Base-by-base conservation (phyloP, 805 yeast genomes). In the Yarrowia sp. region DNA sequence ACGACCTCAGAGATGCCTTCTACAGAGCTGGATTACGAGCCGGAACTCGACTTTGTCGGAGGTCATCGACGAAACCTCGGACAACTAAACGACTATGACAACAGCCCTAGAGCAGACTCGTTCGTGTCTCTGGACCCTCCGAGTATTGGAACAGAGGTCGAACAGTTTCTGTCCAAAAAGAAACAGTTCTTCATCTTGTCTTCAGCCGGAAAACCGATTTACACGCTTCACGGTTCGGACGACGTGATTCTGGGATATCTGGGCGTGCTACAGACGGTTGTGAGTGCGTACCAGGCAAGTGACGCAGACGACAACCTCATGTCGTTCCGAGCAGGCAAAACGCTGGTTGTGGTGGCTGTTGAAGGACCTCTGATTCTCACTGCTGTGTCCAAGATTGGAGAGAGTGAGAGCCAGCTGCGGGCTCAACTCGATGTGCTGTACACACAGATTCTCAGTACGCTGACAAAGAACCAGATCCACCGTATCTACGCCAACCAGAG, bases 191-290 rank as follows among this genome's bases (percentile, higher is more conserved):
- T 90, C 69, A 83, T 92, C 3, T 77, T 92, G 9, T 89, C 96
- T 0, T 78, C 86, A 1, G 96, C 97, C 0, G 97, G 97, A 0
- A 92, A 92, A 73, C 96, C 96, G 1, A 87, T 92, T 6, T 92
- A 88, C 74, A 84, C 96, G 1, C 79, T 87, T 80, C 84, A 86
- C 72, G 96, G 95, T 1, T 77, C 84, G 1, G 92, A 89, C 63
- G 86, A 85, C 41, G 74, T 85, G 14, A 79, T 88, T 1, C 76
- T 89, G 48, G 87, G 90, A 0, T 87, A 88, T 70, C 84, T 88
- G 78, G 97, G 96, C 0, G 79, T 92, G 1, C 82, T 92, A 2
- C 92, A 92, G 68, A 90, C 97, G 0, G 83, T 92, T 7, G 81
- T 90, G 8, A 83, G 88, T 10, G 86, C 86, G 60, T 92, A 89